phyloP scores from a whole-genome alignment of 148 eudicot species.

The Diospyros kaki region DNA sequence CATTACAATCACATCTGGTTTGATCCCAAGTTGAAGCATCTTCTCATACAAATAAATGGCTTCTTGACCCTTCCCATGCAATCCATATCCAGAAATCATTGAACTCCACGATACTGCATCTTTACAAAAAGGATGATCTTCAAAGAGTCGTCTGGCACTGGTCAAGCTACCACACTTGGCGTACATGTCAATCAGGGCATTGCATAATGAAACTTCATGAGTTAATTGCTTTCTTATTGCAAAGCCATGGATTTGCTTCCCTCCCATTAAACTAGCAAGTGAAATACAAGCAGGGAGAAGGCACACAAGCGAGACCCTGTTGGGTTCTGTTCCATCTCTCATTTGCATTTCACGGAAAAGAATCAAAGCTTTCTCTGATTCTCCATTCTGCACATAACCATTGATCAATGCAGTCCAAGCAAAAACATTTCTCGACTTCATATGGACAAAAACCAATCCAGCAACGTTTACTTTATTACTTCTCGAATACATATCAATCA shows the following conservation, averaged over 20 bases:
- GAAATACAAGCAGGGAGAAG: constrained; percentile 36
- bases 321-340: neutral
- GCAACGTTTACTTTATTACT: constrained; percentile 25
- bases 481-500: constrained; percentile 49
- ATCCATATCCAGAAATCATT: constrained; percentile 40
- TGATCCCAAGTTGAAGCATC: constrained; percentile 28
- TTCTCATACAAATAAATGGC: constrained; percentile 30
- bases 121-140: constrained; percentile 22
- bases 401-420: constrained; percentile 46
- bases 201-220: constrained; percentile 13
- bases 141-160: constrained; percentile 33
- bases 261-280: constrained; percentile 27
- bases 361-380: constrained; percentile 27
- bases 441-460: constrained; percentile 28
- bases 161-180: constrained; percentile 43
- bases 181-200: constrained; percentile 40
- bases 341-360: constrained; percentile 36
- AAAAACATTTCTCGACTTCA: constrained; percentile 30
- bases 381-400: constrained; percentile 31
- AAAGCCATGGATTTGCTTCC: constrained; percentile 43
- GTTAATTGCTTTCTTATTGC: constrained; percentile 25
- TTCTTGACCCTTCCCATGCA: constrained; percentile 42
- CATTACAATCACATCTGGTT: constrained; percentile 28
- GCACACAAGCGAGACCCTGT: constrained; percentile 40
- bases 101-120: constrained; percentile 48